Conservation (phyloP, 1,139 yeast genomes). For the Lizanozyma gosingica region DNA sequence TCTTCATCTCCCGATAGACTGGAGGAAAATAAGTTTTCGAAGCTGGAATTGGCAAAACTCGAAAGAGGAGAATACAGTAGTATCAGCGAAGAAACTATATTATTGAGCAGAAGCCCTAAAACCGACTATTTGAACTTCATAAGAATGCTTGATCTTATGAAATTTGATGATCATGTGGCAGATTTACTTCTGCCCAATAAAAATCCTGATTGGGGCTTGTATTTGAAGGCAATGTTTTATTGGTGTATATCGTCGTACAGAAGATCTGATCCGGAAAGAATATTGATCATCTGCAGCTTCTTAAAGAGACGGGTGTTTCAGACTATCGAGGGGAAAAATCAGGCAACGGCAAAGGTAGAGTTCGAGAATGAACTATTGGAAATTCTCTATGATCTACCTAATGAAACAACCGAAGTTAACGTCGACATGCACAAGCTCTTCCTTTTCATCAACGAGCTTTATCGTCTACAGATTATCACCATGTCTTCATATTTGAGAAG, state of each 20-base stretch:
- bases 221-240: not conserved
- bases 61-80: not conserved
- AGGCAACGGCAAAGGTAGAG: not conserved
- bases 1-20: conserved; percentile 6
- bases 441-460: conserved; percentile 47
- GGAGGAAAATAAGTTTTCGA: conserved; percentile 4
- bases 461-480: conserved; percentile 40
- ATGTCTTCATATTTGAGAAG: conserved; percentile 67
- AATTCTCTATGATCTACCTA: not conserved
- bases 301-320: not conserved
- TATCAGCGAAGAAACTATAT: not conserved
- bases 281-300: conserved; percentile 1
- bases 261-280: not conserved
- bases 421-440: conserved; percentile 30
- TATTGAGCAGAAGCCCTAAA: not conserved
- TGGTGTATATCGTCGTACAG: not conserved
- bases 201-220: not conserved
- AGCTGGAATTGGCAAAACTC: not conserved
- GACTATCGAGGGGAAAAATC: not conserved
- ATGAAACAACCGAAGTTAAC: conserved; percentile 8
- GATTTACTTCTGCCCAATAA: not conserved
- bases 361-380: conserved; percentile 1
- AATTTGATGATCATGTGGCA: not conserved
- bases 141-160: not conserved
- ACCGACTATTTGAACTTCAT: not conserved